These are phyloP conservation scores for Xylaria sp. DNA, from an alignment of 2,329 filamentous ascomycete species.

Conservation along the genomic window DNA sequence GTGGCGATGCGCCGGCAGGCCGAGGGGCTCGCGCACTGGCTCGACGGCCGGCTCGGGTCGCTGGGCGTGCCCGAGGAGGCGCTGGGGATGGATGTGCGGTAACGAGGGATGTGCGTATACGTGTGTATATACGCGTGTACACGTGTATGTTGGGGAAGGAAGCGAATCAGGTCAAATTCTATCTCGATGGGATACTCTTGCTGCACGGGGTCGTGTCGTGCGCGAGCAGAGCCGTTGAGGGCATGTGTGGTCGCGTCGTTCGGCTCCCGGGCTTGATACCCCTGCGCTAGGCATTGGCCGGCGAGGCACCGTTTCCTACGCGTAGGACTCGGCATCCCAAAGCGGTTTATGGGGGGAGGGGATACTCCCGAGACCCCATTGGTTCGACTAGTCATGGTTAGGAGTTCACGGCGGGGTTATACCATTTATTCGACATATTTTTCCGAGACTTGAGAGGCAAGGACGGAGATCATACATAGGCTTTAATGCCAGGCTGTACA, in stretches of 20 bases:
- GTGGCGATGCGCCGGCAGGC: constrained; percentile 58
- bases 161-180: too few species aligned
- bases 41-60: constrained; percentile 62
- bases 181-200: too few species aligned
- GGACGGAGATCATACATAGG: neutral
- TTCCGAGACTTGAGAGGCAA: neutral
- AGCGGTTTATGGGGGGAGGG: neutral
- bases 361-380: neutral
- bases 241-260: too few species aligned
- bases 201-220: too few species aligned
- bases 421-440: neutral
- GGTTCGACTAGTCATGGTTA: neutral
- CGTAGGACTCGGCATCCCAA: too few species aligned
- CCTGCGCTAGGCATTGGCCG: too few species aligned
- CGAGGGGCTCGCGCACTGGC: constrained; percentile 60
- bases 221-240: too few species aligned
- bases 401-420: neutral
- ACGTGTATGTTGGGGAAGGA: too few species aligned
- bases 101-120: neutral
- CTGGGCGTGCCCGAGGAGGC: constrained; percentile 57
- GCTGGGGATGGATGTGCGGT: constrained; percentile 33
- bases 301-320: too few species aligned
- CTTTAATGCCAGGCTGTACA: neutral
- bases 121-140: too few species aligned
- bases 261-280: too few species aligned